Evolutionary conservation across 2,329 filamentous ascomycete genomes (phyloP).

Genomic region (Botrytis porri): DNA sequence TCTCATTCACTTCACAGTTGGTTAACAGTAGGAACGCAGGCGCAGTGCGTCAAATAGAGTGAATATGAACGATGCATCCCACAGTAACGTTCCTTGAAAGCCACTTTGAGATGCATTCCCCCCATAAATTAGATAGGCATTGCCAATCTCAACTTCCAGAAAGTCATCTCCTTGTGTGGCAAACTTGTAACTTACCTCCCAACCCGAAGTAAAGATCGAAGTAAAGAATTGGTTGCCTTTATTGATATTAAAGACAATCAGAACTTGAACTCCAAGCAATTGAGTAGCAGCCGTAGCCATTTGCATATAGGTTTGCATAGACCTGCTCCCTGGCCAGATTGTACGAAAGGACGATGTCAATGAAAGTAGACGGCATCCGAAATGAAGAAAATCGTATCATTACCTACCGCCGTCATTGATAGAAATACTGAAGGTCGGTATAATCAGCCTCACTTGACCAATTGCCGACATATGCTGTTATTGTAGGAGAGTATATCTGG

Average conservation of each 20-base stretch:
- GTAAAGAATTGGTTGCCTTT: background rate
- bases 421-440: background rate
- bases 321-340: background rate
- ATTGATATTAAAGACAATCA: background rate
- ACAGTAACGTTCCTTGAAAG: background rate
- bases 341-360: background rate
- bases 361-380: background rate
- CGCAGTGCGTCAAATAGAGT: background rate
- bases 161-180: background rate
- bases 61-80: background rate
- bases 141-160: background rate
- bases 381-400: background rate
- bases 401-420: background rate
- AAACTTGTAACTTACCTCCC: background rate
- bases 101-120: background rate
- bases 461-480: background rate
- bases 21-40: conserved; percentile 3
- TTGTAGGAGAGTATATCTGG: background rate
- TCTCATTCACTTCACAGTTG: background rate
- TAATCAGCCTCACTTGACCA: background rate
- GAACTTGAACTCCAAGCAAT: background rate
- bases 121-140: background rate
- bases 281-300: background rate
- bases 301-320: background rate
- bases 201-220: background rate